Base-by-base conservation (phyloP, 805 yeast species). In the Ogataea chonburiensis region DNA sequence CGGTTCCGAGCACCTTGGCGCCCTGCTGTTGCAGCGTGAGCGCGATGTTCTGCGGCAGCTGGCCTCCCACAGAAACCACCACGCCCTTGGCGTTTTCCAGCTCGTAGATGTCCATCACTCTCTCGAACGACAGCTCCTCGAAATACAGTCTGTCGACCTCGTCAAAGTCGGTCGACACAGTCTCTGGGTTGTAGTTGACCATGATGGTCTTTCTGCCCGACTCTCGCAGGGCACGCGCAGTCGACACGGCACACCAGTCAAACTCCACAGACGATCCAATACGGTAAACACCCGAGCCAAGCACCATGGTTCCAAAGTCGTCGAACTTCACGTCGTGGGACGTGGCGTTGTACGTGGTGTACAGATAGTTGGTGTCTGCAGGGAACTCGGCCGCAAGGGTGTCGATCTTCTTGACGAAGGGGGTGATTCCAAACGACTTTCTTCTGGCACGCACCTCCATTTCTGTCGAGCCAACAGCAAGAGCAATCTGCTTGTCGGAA, bases 371-470 rank as follows among this genome's bases (percentile, higher is more conserved):
- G 53, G 98, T 91, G 67, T 63, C 74, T 31, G 97, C 96, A 34
- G 98, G 98, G 78, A 91, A 93, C 67, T 91, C 98, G 34, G 98
- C 98, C 34, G 98, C 98, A 50, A 91, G 95, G 17, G 98, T 91
- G 71, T 91, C 98, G 56, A 91, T 93, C 66, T 89, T 96, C 67
- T 91, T 91, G 45, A 88, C 97, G 60, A 84, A 86, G 50, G 98
- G 98, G 42, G 79, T 68, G 48, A 91, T 77, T 37, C 94, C 95
- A 39, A 78, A 78, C 52, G 86, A 95, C 56, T 82, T 79, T 70
- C 98, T 81, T 93, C 61, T 93, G 81, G 72, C 93, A 98, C 94
- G 57, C 81, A 67, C 62, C 91, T 77, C 66, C 98, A 89, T 83
- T 68, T 93, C 98, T 58, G 86, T 88, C 28, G 96, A 85, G 55